Base-by-base conservation (phyloP, 177 flowering plant genomes). In the Vitis hybrid region DNA sequence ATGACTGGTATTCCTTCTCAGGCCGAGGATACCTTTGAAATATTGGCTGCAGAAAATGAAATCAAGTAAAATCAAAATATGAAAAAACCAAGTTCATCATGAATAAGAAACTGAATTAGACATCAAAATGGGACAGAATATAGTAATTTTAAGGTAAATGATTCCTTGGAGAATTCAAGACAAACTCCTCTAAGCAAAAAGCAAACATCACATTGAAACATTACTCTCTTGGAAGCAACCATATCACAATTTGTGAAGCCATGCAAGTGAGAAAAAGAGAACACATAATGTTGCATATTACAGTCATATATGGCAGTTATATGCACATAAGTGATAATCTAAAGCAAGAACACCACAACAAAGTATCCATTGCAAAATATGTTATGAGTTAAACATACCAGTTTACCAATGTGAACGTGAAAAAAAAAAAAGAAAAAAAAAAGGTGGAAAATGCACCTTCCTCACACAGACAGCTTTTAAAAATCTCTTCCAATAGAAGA, bases 1-100 rank as follows among this genome's bases (percentile, higher is more conserved):
- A 88, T 64, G 95, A 88, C 71, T 90, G 92, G 75, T 86, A 90
- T 70, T 90, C 95, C 82, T 87, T 88, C 82, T 88, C 92, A 5
- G 95, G 92, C 14, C 91, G 86, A 62, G 92, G 95, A 80, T 86
- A 82, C 73, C 95, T 86, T 76, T 88, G 95, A 81, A 90, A 90
- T 19, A 88, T 87, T 75, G 89, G 86, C 95, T 90, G 83, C 22
- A 79, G 33, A 60, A 68, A 64, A 50, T 19, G 64, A 29, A 75
- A 63, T 6, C 18, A 7, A 58, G 1, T 52, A 26, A 22, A 52
- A 45, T 19, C 16, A 49, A 48, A 64, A 51, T 14, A 20, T 16
- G 26, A 22, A 22, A 8, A 29, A 29, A 29, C 18, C 59, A 7
- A 16, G 19, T 15, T 14, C 14, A 53, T 0, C 5, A 53, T 14